These are phyloP conservation scores for Diphasiastrum complanatum DNA, from an alignment of 83 land plant genomes.

Conservation along the genomic window DNA sequence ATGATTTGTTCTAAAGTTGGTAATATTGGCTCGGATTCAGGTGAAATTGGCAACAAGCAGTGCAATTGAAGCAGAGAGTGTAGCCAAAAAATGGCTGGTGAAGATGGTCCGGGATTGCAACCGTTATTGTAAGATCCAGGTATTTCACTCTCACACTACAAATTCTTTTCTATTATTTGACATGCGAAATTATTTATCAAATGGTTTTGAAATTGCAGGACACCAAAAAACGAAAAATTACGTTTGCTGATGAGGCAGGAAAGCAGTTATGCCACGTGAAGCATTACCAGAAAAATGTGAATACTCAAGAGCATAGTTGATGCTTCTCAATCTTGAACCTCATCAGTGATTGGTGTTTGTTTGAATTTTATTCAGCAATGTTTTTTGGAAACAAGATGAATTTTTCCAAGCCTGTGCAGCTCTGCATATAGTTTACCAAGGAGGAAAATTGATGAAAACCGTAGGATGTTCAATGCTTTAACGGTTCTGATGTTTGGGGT, in stretches of 20 bases:
- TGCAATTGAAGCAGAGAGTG: not conserved
- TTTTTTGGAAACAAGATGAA: no score
- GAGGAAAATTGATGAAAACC: no score
- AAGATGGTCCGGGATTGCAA: not conserved
- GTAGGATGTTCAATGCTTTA: no score
- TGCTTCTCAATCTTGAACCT: no score
- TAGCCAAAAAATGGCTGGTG: not conserved
- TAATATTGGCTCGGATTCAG: no score
- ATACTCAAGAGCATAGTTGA: no score
- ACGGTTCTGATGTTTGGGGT: no score
- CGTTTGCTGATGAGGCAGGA: constrained; percentile 3
- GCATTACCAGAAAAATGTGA: not conserved
- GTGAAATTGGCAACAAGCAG: not conserved
- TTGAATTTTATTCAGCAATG: no score
- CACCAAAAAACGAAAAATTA: not conserved
- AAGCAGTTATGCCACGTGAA: not conserved
- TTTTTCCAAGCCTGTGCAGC: no score
- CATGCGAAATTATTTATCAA: not conserved
- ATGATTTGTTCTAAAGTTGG: no score
- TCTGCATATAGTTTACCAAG: no score
- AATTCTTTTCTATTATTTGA: not conserved
- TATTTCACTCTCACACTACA: not conserved
- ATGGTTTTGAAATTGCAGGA: not conserved
- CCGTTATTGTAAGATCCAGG: not conserved
- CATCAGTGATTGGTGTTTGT: no score